Percentiles rank a stretch among this genome's conserved stretches.
These are phyloP conservation scores for Daedaleopsis sinensis DNA, from an alignment of 768 basidiomycete genomes.

Conservation along the genomic window DNA sequence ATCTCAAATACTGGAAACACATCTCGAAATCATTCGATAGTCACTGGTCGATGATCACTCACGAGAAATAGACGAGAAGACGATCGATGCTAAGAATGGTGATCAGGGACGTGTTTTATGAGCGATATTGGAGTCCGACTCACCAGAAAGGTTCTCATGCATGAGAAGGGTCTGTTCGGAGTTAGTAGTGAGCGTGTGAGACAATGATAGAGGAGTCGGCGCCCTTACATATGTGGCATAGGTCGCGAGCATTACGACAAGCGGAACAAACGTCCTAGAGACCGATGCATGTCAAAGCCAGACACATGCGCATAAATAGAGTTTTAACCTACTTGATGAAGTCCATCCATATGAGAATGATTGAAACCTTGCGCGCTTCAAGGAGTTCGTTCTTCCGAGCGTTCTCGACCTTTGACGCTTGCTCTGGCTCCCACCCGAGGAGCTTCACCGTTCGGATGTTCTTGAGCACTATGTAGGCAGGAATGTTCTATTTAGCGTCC, in stretches of 20 bases:
- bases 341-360: slow-evolving; percentile 48
- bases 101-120: background rate
- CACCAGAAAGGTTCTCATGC: slow-evolving; percentile 36
- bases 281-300: background rate
- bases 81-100: slow-evolving; percentile 26
- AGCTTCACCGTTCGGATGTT: slow-evolving; percentile 49
- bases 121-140: background rate
- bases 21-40: background rate
- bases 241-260: slow-evolving; percentile 63
- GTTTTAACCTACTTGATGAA: slow-evolving; percentile 40
- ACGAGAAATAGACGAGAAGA: slow-evolving; percentile 38
- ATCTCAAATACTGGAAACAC: slow-evolving; percentile 59
- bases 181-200: background rate
- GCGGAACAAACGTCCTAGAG: slow-evolving; percentile 55
- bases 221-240: slow-evolving; percentile 55
- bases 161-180: slow-evolving; percentile 35
- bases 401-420: slow-evolving; percentile 51
- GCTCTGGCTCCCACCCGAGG: slow-evolving; percentile 45
- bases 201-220: background rate
- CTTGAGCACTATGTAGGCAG: slow-evolving; percentile 32
- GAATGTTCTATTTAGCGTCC: background rate
- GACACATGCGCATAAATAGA: background rate
- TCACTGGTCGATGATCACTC: slow-evolving; percentile 6
- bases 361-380: slow-evolving; percentile 52
- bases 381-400: slow-evolving; percentile 61